A percentile compares a stretch with the other conserved stretches of the same genome.
phyloP scores from a whole-genome alignment of 2,329 filamentous ascomycete genomes.

The Colletotrichum costaricense region DNA sequence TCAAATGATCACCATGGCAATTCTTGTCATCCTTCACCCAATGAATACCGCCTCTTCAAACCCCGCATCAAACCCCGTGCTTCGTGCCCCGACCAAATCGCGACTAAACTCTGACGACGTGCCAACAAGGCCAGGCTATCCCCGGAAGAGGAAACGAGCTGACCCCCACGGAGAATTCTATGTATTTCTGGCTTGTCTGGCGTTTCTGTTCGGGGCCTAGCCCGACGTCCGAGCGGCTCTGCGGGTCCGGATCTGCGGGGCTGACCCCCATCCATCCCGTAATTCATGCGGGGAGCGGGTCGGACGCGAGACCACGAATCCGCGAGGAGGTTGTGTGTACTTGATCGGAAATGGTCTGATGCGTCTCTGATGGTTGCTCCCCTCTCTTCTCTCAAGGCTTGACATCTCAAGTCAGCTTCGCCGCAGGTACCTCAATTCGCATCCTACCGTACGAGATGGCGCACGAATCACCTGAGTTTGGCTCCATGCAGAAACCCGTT shows the following conservation, averaged over 20 bases:
- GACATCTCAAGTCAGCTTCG: not conserved
- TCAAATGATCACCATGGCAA: not conserved
- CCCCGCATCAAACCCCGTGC: not conserved
- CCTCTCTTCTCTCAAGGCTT: not conserved
- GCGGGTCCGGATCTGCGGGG: constrained; percentile 6
- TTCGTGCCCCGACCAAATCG: not conserved
- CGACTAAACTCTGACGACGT: not conserved
- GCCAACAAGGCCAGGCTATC: not conserved
- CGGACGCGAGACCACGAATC: not conserved
- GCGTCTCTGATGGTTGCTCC: not conserved
- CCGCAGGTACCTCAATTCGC: not conserved
- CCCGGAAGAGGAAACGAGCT: not conserved
- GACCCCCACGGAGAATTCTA: constrained; percentile 24
- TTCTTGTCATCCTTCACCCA: not conserved
- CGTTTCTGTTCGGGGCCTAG: not conserved
- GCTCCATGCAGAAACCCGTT: constrained; percentile 11
- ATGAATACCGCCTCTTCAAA: not conserved
- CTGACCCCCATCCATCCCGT: constrained; percentile 24
- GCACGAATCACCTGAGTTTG: constrained; percentile 17
- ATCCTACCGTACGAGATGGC: not conserved
- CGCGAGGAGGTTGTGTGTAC: not conserved
- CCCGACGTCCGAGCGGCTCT: constrained; percentile 23
- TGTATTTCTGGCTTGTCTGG: too few species aligned
- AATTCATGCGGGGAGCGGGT: not conserved
- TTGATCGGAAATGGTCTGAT: not conserved